Conservation (phyloP, 2,329 filamentous ascomycete species). For the Epichloe sibirici region DNA sequence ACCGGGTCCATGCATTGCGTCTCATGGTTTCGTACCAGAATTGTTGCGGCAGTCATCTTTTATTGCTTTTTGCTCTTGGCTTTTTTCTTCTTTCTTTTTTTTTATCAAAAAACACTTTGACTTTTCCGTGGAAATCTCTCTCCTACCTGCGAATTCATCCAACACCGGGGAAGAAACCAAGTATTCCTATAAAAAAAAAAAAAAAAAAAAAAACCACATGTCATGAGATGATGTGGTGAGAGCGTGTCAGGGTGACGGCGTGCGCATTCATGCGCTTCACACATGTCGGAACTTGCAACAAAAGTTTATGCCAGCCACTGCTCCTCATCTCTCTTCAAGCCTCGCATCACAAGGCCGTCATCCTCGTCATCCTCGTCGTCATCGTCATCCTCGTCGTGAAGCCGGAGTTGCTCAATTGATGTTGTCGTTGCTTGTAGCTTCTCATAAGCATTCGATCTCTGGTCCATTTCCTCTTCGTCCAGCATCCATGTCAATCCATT, state of each 20-base stretch:
- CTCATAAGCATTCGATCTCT: slow-evolving; percentile 20
- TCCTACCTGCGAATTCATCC: background rate
- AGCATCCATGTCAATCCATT: slow-evolving; percentile 93
- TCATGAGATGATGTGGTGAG: background rate
- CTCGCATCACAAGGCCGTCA: slow-evolving; percentile 46
- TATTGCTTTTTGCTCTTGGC: background rate
- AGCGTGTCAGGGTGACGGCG: background rate
- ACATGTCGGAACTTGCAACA: background rate
- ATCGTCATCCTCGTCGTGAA: slow-evolving; percentile 29
- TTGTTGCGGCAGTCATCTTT: background rate
- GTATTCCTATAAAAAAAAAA: background rate
- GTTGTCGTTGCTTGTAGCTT: slow-evolving; percentile 21
- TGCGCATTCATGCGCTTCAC: background rate
- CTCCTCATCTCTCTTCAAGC: slow-evolving; percentile 44
- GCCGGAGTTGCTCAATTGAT: slow-evolving; percentile 27
- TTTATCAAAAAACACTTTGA: background rate
- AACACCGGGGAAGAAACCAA: background rate
- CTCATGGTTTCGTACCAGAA: background rate
- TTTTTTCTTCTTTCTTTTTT: background rate
- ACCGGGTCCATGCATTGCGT: background rate
- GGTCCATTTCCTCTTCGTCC: slow-evolving; percentile 34
- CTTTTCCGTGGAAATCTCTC: background rate
- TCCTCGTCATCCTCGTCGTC: slow-evolving; percentile 41
- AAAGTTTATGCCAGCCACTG: slow-evolving; percentile 40
- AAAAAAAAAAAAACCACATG: background rate